These are phyloP conservation scores for Sporothrix globosa DNA, from an alignment of 2,329 filamentous ascomycete species.

Conservation along the genomic window DNA sequence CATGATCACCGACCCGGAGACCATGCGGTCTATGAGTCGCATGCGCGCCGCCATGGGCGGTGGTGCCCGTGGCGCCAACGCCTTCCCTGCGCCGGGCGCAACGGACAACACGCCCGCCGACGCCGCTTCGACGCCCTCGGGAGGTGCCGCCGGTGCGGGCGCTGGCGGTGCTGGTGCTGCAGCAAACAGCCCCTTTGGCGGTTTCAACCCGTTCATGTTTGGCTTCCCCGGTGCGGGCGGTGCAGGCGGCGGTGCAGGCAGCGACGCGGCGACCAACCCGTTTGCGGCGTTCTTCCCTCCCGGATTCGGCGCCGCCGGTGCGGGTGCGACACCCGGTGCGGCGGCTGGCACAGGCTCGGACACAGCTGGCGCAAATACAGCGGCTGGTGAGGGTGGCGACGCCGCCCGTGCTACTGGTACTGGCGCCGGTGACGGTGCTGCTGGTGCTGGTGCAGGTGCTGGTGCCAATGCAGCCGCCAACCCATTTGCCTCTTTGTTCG, in stretches of 20 bases:
- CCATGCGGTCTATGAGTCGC: constrained; percentile 78
- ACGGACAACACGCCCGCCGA: constrained; percentile 80
- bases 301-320: not conserved
- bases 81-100: constrained; percentile 87
- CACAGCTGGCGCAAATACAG: constrained; percentile 3
- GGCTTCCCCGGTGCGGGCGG: constrained; percentile 16
- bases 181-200: constrained; percentile 35
- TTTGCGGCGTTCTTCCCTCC: constrained; percentile 39
- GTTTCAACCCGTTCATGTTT: constrained; percentile 33
- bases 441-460: constrained; percentile 16
- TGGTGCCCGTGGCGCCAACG: constrained; percentile 46
- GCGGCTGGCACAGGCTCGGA: not conserved
- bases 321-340: constrained; percentile 5
- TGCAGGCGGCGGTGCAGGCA: constrained; percentile 26
- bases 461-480: constrained; percentile 33
- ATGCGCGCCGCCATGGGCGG: constrained; percentile 74
- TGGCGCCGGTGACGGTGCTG: constrained; percentile 30
- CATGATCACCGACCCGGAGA: constrained; percentile 90
- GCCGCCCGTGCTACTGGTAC: constrained; percentile 33
- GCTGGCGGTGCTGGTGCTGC: constrained; percentile 22
- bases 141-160: constrained; percentile 32
- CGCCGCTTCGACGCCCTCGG: constrained; percentile 41
- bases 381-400: constrained; percentile 34
- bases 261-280: constrained; percentile 42
- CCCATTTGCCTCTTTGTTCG: constrained; percentile 52